Evolutionary conservation across 495 filamentous ascomycete species (phyloP).

Genomic region (Penicillium cosmopolitanum): DNA sequence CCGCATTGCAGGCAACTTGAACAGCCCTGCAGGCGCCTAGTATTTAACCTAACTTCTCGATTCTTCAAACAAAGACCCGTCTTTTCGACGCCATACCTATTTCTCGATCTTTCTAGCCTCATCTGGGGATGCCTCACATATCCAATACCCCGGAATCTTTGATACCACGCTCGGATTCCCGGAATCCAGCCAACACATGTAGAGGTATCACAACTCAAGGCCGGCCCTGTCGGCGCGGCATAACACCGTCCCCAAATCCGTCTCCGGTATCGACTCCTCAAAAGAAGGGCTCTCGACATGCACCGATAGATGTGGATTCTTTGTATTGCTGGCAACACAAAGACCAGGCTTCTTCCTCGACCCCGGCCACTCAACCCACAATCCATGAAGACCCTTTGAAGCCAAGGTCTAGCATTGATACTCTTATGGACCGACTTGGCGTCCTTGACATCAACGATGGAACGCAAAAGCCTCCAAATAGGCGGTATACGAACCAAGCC

Average conservation of each 20-base stretch:
- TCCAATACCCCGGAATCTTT: slow-evolving; percentile 83
- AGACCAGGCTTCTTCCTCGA: slow-evolving; percentile 66
- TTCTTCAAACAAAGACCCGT: background rate
- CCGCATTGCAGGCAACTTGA: background rate
- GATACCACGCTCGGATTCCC: slow-evolving; percentile 76
- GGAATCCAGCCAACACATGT: slow-evolving; percentile 84
- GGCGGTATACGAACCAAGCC: slow-evolving; percentile 11
- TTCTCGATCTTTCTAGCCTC: background rate
- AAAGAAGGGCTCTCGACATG: slow-evolving; percentile 43
- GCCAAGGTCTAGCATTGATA: slow-evolving; percentile 78
- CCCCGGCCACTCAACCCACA: slow-evolving; percentile 17
- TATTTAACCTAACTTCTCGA: background rate
- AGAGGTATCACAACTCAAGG: slow-evolving; percentile 79
- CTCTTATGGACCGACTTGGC: slow-evolving; percentile 76
- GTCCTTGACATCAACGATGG: slow-evolving; percentile 62
- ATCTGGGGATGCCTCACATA: slow-evolving; percentile 67
- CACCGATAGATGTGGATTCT: slow-evolving; percentile 45
- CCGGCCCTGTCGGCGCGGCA: slow-evolving; percentile 72
- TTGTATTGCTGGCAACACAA: slow-evolving; percentile 95
- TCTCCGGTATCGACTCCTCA: slow-evolving; percentile 39
- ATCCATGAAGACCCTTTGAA: slow-evolving; percentile 50
- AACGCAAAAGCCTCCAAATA: slow-evolving; percentile 24
- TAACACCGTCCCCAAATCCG: slow-evolving; percentile 48
- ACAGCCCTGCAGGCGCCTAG: slow-evolving; percentile 3
- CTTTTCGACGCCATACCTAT: too few species aligned